Evolutionary conservation across 129 eudicot species (phyloP), one percentile per base, ranked within the genome.

Genomic region (Sambucus nigra): DNA sequence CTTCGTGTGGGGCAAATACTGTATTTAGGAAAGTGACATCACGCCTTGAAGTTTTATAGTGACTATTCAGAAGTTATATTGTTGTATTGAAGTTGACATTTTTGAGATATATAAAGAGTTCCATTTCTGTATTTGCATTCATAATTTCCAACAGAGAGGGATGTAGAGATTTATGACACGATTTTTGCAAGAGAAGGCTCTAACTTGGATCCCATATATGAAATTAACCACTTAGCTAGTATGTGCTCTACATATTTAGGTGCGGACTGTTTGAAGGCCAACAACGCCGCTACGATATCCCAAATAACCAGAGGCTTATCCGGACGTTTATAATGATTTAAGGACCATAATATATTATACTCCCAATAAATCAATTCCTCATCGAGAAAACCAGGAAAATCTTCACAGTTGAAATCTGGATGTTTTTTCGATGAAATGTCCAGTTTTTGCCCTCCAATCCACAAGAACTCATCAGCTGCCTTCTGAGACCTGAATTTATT

Each of bases 391-490:
- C 78, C 93, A 50, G 77, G 70, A 61, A 59, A 64, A 26, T 33
- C 50, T 69, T 82, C 59, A 33, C 57, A 64, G 6, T 65, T 65
- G 12, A 57, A 57, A 20, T 78, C 72, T 21, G 55, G 32, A 55
- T 51, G 29, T 18, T 17, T 16, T 47, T 31, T 28, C 2, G 56
- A 51, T 17, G 64, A 58, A 8, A 42, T 29, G 48, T 66, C 67
- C 49, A 69, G 60, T 28, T 74, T 74, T 69, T 82, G 99, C 51
- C 99, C 94, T 51, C 95, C 99, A 41, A 75, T 80, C 99, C 96
- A 86, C 55, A 86, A 78, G 71, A 86, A 92, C 65, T 92, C 99
- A 28, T 80, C 75, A 41, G 86, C 87, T 64, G 84, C 94, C 72
- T 77, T 92, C 57, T 62, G 86, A 46, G 84, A 61, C 79, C n/a